Conservation (phyloP, 176 grass and related monocot species). For the Cymbopogon citratus region DNA sequence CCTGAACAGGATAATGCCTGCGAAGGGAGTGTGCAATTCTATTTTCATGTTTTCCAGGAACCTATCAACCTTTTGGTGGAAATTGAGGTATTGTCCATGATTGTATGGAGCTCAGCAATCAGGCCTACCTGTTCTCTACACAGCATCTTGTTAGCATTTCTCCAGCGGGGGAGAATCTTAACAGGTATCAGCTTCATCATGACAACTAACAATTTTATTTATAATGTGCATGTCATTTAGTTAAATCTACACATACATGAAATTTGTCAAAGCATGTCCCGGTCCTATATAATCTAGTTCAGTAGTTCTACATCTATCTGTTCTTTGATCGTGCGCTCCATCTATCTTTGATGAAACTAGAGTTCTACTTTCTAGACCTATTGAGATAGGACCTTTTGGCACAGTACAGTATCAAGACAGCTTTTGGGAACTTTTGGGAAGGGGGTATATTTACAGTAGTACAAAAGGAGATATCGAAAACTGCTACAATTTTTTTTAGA, state of each 20-base stretch:
- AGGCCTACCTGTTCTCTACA: constrained; percentile 17
- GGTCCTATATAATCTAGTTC: too few species aligned
- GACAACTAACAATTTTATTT: neutral
- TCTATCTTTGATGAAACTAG: too few species aligned
- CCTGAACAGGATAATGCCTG: constrained; percentile 99
- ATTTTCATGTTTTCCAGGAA: constrained; percentile 70
- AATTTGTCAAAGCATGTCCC: neutral
- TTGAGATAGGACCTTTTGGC: neutral
- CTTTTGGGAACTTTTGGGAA: neutral
- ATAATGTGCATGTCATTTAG: neutral
- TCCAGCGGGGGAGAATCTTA: neutral
- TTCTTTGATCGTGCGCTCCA: too few species aligned
- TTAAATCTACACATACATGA: neutral
- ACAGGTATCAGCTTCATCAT: constrained; percentile 1
- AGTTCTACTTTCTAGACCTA: too few species aligned
- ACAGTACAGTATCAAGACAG: neutral
- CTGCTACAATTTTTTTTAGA: neutral
- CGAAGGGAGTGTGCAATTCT: constrained; percentile 95
- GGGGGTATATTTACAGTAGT: neutral
- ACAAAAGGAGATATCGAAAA: neutral
- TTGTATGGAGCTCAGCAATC: neutral
- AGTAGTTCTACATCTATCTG: too few species aligned
- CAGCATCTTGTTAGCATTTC: neutral
- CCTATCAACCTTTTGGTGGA: constrained; percentile 22
- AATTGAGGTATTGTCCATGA: constrained; percentile 10